These are phyloP conservation scores for Persicaria maculosa DNA, from an alignment of 148 eudicot genomes.

Conservation along the genomic window DNA sequence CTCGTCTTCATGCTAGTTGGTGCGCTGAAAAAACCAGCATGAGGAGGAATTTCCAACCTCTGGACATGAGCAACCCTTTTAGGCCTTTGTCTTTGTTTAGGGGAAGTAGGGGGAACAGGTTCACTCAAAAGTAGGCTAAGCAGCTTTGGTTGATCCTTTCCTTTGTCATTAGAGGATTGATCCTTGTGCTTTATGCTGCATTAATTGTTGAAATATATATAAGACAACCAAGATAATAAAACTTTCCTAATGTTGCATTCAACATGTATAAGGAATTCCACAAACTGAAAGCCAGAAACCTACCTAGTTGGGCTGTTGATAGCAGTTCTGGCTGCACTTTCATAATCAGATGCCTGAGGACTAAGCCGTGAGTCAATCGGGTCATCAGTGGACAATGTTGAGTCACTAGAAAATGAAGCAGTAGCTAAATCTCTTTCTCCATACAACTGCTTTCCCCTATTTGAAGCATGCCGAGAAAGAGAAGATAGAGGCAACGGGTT, in stretches of 20 bases:
- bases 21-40: conserved; percentile 23
- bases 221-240: not conserved
- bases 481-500: conserved; percentile 20
- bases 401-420: conserved; percentile 27
- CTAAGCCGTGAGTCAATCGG: conserved; percentile 26
- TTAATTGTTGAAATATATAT: not conserved
- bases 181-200: conserved; percentile 21
- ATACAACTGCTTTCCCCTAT: conserved; percentile 17
- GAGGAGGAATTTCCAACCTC: conserved; percentile 25
- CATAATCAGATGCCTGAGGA: conserved; percentile 33
- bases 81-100: conserved; percentile 19
- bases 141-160: conserved; percentile 22
- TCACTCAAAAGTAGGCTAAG: conserved; percentile 14
- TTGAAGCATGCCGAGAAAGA: conserved; percentile 19
- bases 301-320: conserved; percentile 24
- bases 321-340: conserved; percentile 20
- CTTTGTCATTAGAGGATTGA: conserved; percentile 9
- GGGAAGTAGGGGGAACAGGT: conserved; percentile 17
- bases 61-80: conserved; percentile 18
- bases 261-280: conserved; percentile 5
- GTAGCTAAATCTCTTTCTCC: conserved; percentile 23
- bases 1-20: conserved; percentile 33
- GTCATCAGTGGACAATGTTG: conserved; percentile 24
- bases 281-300: not conserved
- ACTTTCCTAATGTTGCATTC: not conserved